Percentiles rank a stretch among this genome's conserved stretches.
Evolutionary conservation across 805 yeast genomes (phyloP).

Genomic region (Cyberlindnera meyerae): DNA sequence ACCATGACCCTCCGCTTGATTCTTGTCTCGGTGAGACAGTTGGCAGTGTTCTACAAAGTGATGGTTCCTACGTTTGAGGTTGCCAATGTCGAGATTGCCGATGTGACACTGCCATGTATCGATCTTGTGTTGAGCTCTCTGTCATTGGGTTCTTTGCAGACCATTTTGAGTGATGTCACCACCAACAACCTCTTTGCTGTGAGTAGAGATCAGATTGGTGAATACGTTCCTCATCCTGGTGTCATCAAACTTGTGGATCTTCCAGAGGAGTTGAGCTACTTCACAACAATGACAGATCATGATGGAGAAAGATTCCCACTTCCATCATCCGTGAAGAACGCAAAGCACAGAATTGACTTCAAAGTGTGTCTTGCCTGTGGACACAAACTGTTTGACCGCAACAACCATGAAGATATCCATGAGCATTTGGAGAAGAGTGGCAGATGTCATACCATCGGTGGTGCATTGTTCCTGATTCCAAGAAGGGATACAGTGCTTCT

Average conservation of each 20-base stretch:
- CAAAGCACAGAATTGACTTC: constrained; percentile 33
- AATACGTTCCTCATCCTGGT: constrained; percentile 42
- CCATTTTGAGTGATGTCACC: constrained; percentile 1
- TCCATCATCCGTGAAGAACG: constrained; percentile 4
- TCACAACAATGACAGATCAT: constrained; percentile 27
- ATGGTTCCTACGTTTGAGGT: constrained; percentile 15
- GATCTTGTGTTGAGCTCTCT: constrained; percentile 12
- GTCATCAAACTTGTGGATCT: constrained; percentile 47
- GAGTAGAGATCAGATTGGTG: not conserved
- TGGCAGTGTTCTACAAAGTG: constrained; percentile 21
- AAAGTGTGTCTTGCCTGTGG: constrained; percentile 45
- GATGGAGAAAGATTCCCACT: constrained; percentile 13
- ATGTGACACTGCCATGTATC: constrained; percentile 2
- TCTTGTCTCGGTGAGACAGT: constrained; percentile 17
- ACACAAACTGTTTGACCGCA: constrained; percentile 30
- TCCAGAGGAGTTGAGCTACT: constrained; percentile 41
- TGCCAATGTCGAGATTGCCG: constrained; percentile 1
- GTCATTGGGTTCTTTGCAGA: constrained; percentile 7
- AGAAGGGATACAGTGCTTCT: constrained; percentile 30
- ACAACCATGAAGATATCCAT: constrained; percentile 29
- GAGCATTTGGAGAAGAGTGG: constrained; percentile 24
- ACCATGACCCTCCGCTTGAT: constrained; percentile 10
- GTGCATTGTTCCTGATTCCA: constrained; percentile 34
- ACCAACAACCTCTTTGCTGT: constrained; percentile 1
- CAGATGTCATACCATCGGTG: constrained; percentile 22